These are phyloP conservation scores for Colletotrichum sidae DNA, from an alignment of 2,329 filamentous ascomycete genomes.

Conservation along the genomic window DNA sequence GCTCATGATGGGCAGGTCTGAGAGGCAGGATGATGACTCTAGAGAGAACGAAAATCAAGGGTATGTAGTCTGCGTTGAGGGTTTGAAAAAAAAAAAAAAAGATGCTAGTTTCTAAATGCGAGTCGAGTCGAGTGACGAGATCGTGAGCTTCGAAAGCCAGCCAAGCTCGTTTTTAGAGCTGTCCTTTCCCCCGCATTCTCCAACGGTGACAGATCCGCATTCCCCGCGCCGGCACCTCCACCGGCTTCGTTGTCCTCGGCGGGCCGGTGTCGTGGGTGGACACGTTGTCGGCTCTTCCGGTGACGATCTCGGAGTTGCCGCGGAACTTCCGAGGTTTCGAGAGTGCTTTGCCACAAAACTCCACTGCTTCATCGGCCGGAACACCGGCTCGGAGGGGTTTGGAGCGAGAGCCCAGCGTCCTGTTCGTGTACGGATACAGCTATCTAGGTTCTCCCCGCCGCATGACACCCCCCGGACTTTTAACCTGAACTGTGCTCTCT, in stretches of 20 bases:
- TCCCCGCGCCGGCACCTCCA: no score
- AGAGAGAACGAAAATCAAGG: background rate
- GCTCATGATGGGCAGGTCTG: conserved; percentile 41
- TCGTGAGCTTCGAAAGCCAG: no score
- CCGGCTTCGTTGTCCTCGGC: no score
- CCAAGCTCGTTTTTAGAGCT: no score
- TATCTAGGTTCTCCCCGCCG: conserved; percentile 28
- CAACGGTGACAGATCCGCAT: no score
- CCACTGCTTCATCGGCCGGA: conserved; percentile 12
- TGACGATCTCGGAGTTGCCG: conserved; percentile 1
- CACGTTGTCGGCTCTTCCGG: background rate
- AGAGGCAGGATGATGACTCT: background rate
- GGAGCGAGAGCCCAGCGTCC: background rate
- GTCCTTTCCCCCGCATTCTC: no score
- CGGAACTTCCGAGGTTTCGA: conserved; percentile 9
- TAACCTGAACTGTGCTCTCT: background rate
- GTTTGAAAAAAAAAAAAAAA: no score
- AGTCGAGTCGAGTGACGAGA: no score
- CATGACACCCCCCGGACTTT: conserved; percentile 20
- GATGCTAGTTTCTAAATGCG: background rate
- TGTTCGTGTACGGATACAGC: background rate
- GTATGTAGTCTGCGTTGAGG: conserved; percentile 7
- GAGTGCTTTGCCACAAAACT: conserved; percentile 1
- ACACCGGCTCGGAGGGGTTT: conserved; percentile 16
- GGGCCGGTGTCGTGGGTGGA: no score